Conservation (phyloP, 2,329 filamentous ascomycete species). For the Penicillium sp. region DNA sequence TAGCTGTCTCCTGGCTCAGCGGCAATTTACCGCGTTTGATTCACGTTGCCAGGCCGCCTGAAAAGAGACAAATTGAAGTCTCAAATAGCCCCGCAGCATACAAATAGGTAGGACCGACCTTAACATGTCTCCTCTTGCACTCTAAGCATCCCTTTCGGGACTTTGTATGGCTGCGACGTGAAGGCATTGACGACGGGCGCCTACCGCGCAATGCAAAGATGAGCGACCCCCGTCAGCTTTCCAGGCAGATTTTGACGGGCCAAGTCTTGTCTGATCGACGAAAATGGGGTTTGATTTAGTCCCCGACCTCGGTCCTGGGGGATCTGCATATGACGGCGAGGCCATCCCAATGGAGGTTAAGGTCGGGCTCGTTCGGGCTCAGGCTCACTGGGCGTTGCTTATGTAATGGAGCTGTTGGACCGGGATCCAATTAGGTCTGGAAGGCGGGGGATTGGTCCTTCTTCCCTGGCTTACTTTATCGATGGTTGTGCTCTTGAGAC, state of each 20-base stretch:
- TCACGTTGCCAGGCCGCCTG: background rate
- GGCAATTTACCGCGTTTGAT: background rate
- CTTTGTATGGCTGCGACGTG: conserved; percentile 46
- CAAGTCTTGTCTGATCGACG: background rate
- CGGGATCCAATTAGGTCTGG: too few relatives aligned
- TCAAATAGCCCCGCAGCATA: background rate
- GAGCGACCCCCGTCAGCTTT: background rate
- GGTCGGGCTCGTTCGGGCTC: too few relatives aligned
- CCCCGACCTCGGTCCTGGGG: conserved; percentile 14
- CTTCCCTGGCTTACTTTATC: too few relatives aligned
- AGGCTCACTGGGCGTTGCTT: background rate
- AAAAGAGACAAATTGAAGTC: background rate
- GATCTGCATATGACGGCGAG: conserved; percentile 14
- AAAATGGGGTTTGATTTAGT: background rate
- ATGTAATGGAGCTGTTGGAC: background rate
- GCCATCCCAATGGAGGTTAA: conserved; percentile 2
- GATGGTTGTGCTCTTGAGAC: background rate
- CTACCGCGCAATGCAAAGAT: background rate
- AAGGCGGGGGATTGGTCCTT: too few relatives aligned
- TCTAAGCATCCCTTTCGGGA: conserved; percentile 49
- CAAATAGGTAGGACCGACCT: conserved; percentile 35
- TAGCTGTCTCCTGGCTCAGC: background rate
- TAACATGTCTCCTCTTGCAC: conserved; percentile 49
- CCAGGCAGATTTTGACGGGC: background rate
- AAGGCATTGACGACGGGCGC: conserved; percentile 32